Evolutionary conservation across 163 green algal species (phyloP).

Genomic region (Coccomyxa subellipsoidea): DNA sequence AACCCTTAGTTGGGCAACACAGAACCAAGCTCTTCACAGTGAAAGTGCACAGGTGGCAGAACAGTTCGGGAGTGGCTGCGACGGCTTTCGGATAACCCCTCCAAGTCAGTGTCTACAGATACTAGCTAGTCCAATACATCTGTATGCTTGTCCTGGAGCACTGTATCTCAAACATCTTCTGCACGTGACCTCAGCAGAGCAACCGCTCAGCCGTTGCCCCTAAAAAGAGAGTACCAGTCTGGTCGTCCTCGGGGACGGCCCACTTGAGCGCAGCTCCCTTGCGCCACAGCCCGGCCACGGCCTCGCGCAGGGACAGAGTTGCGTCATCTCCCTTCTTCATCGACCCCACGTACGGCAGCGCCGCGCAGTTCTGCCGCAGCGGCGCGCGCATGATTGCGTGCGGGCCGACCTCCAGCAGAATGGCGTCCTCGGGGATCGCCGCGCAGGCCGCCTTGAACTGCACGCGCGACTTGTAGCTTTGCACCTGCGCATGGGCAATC

Average conservation of each 20-base stretch:
- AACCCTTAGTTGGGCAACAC: no score
- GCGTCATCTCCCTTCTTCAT: conserved; percentile 17
- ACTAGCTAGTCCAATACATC: no score
- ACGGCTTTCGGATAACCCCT: no score
- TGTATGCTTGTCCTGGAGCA: no score
- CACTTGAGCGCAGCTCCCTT: conserved; percentile 14
- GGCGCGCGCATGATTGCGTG: conserved; percentile 14
- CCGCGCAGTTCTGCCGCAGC: conserved; percentile 15
- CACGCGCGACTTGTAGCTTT: conserved; percentile 12
- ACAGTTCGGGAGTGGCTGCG: no score
- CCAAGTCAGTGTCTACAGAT: no score
- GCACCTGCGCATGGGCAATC: conserved; percentile 13
- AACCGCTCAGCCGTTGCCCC: no score
- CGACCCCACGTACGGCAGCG: conserved; percentile 5
- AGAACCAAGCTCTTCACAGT: no score
- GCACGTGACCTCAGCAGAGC: no score
- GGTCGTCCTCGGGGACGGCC: background rate
- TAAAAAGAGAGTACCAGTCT: background rate
- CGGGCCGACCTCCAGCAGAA: conserved; percentile 15
- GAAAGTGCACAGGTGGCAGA: no score
- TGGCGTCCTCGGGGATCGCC: conserved; percentile 7
- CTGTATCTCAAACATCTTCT: no score
- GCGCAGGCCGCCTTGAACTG: conserved; percentile 8
- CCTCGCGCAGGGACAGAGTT: background rate
- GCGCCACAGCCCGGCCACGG: conserved; percentile 8